Evolutionary conservation across 169 alveolate species (phyloP).

Genomic region (Pseudocohnilembus persalinus): DNA sequence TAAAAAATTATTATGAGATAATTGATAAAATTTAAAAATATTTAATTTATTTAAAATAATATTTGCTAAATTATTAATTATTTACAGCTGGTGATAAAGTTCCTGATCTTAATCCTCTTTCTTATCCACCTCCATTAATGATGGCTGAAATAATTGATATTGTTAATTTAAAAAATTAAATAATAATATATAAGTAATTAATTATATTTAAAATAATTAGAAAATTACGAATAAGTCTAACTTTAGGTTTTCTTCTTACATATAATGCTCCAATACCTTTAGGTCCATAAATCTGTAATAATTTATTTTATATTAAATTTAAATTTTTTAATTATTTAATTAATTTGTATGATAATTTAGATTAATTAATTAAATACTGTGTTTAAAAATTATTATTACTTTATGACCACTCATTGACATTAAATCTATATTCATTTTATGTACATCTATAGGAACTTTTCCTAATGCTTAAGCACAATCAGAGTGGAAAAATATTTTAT

Average conservation of each 20-base stretch:
- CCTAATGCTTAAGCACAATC: constrained; percentile 96
- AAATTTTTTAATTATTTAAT: neutral
- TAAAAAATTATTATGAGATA: neutral
- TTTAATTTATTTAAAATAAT: neutral
- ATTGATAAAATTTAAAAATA: too few relatives aligned
- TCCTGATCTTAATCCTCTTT: constrained; percentile 98
- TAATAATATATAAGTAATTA: neutral
- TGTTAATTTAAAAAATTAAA: neutral
- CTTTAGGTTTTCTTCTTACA: constrained; percentile 95
- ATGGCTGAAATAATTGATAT: constrained; percentile 67
- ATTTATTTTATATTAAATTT: neutral
- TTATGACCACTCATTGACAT: constrained; percentile 97
- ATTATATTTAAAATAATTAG: too few relatives aligned
- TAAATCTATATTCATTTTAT: constrained; percentile 90
- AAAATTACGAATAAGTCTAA: constrained; percentile 76
- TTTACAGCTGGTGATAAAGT: constrained; percentile 63
- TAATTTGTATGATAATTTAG: neutral
- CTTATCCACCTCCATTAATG: constrained; percentile 99
- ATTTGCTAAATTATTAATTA: neutral
- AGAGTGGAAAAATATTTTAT: constrained; percentile 93
- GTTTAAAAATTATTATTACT: constrained; percentile 19
- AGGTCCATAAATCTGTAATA: constrained; percentile 94
- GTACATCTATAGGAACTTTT: constrained; percentile 93
- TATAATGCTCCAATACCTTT: constrained; percentile 99
- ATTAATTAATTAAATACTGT: neutral